Evolutionary conservation across 75 land plant species (phyloP).

Genomic region (Ceratopteris richardii): DNA sequence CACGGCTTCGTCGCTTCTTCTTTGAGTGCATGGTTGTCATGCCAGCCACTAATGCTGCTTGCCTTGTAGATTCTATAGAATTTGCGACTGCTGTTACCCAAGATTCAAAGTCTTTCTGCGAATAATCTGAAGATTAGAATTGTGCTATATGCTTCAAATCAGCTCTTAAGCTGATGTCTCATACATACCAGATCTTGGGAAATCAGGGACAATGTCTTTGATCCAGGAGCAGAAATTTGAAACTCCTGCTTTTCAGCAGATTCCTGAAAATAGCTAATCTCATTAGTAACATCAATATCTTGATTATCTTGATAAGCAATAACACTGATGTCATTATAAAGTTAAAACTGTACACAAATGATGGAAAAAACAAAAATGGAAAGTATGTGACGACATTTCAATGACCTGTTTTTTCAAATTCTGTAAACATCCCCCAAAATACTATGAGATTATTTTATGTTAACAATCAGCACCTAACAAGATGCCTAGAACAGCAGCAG

Average conservation of each 20-base stretch:
- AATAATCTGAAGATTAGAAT: not conserved
- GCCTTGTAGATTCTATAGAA: slow-evolving; percentile 1
- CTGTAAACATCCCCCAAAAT: too few species aligned
- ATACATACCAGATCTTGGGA: not conserved
- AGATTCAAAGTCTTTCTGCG: not conserved
- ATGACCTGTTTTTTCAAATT: too few species aligned
- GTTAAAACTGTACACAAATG: too few species aligned
- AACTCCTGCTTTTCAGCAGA: not conserved
- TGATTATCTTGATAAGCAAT: too few species aligned
- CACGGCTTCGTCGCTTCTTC: not conserved
- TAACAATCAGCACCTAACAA: too few species aligned
- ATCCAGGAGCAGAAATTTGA: slow-evolving; percentile 2
- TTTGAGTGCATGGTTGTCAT: not conserved
- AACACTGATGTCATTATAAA: too few species aligned
- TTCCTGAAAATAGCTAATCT: not conserved
- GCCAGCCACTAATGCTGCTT: not conserved
- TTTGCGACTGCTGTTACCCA: not conserved
- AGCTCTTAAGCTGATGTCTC: too few species aligned
- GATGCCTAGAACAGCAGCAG: too few species aligned
- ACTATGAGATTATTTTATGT: too few species aligned
- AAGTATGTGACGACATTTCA: too few species aligned
- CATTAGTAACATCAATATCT: too few species aligned
- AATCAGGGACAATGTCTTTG: slow-evolving; percentile 1
- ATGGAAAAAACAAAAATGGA: too few species aligned
- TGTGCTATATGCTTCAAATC: not conserved